Percentiles rank a stretch among this genome's conserved stretches.
Evolutionary conservation across 2,329 filamentous ascomycete genomes (phyloP).

Genomic region (Trichoderma sp.): DNA sequence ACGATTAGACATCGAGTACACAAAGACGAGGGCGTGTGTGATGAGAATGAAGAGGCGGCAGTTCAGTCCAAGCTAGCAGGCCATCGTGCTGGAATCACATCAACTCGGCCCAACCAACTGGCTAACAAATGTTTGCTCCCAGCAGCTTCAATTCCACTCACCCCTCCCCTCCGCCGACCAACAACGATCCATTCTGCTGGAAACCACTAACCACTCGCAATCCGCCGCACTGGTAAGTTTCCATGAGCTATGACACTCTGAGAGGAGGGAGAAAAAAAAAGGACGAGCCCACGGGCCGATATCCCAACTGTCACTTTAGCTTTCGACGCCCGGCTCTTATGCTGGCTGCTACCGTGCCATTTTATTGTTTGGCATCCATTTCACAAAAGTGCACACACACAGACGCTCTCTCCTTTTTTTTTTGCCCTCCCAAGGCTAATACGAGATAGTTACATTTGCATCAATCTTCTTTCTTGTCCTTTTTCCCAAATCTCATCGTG

Average conservation of each 20-base stretch:
- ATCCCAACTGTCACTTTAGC: background rate
- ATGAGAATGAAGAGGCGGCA: background rate
- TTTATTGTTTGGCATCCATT: background rate
- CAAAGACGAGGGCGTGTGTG: slow-evolving; percentile 3
- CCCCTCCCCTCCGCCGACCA: background rate
- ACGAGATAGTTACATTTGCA: background rate
- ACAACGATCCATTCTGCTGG: background rate
- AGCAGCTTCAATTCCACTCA: background rate
- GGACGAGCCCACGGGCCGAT: slow-evolving; percentile 3
- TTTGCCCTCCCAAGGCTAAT: background rate
- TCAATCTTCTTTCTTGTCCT: background rate
- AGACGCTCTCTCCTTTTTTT: background rate
- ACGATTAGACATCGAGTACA: background rate
- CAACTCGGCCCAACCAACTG: background rate
- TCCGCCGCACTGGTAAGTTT: background rate
- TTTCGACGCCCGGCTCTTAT: background rate
- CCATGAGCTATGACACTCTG: background rate
- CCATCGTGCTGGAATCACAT: slow-evolving; percentile 1
- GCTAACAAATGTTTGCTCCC: background rate
- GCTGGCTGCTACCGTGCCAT: background rate
- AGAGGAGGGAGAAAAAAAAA: background rate
- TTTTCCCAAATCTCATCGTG: background rate
- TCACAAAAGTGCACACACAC: background rate
- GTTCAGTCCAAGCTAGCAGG: background rate
- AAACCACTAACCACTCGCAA: background rate